Evolutionary conservation across 441 rosid genomes (phyloP).

Genomic region (Gossypium aridum): DNA sequence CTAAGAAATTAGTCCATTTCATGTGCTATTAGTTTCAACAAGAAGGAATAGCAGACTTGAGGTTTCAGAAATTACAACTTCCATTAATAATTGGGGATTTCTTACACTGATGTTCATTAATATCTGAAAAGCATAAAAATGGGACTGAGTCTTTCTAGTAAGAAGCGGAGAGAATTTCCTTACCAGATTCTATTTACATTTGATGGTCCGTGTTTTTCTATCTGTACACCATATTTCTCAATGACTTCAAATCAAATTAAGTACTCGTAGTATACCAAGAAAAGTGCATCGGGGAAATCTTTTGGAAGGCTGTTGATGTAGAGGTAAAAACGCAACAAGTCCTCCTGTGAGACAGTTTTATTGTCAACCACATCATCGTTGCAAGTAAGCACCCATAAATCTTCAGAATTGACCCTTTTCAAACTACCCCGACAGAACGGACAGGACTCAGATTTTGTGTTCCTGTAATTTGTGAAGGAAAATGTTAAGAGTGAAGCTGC

Average conservation of each 20-base stretch:
- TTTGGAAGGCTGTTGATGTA: constrained; percentile 75
- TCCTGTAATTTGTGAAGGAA: constrained; percentile 45
- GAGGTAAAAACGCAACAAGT: constrained; percentile 65
- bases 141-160: constrained; percentile 14
- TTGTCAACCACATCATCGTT: constrained; percentile 74
- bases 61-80: constrained; percentile 2
- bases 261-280: constrained; percentile 79
- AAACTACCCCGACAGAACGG: constrained; percentile 92
- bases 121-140: constrained; percentile 17
- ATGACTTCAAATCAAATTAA: constrained; percentile 42
- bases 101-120: constrained; percentile 9
- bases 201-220: constrained; percentile 22
- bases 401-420: constrained; percentile 91
- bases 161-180: constrained; percentile 25
- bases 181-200: constrained; percentile 62
- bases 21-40: background rate
- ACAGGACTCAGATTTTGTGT: constrained; percentile 84
- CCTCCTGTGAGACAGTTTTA: constrained; percentile 59
- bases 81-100: constrained; percentile 1
- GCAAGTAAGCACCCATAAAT: constrained; percentile 90
- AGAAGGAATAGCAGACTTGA: background rate
- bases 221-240: constrained; percentile 36
- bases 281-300: constrained; percentile 73
- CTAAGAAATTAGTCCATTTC: background rate
- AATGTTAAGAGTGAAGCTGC: background rate